Conservation (phyloP, 805 yeast genomes). For the Saccharomycopsis capsularis region DNA sequence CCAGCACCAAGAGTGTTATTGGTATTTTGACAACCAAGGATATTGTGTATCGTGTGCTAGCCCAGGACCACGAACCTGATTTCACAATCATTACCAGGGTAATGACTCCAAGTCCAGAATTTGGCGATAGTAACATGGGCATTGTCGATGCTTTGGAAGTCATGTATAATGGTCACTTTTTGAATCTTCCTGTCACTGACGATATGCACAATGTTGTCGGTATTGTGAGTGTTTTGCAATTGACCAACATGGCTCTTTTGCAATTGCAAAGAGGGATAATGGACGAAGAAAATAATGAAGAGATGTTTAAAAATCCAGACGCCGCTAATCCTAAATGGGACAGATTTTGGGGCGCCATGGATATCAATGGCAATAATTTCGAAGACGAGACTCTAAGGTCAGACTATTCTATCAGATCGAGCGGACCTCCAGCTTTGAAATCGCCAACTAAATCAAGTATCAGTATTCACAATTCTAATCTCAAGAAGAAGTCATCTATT, state of each 20-base stretch:
- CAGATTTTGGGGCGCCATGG: slow-evolving; percentile 29
- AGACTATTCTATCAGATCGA: slow-evolving; percentile 12
- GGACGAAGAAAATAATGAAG: slow-evolving; percentile 16
- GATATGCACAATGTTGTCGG: slow-evolving; percentile 31
- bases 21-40: slow-evolving; percentile 44
- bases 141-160: slow-evolving; percentile 39
- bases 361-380: not conserved
- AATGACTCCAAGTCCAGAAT: slow-evolving; percentile 41
- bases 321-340: slow-evolving; percentile 28
- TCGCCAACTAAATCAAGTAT: slow-evolving; percentile 16
- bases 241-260: slow-evolving; percentile 36
- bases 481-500: slow-evolving; percentile 6
- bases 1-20: slow-evolving; percentile 31
- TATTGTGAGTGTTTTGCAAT: slow-evolving; percentile 37
- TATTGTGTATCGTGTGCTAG: slow-evolving; percentile 35
- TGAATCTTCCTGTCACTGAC: slow-evolving; percentile 37
- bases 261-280: slow-evolving; percentile 29
- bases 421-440: slow-evolving; percentile 14
- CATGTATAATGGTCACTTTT: slow-evolving; percentile 41
- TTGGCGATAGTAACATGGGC: slow-evolving; percentile 34
- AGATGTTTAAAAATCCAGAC: slow-evolving; percentile 23
- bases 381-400: slow-evolving; percentile 13
- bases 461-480: slow-evolving; percentile 12
- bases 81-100: slow-evolving; percentile 36
- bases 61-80: slow-evolving; percentile 31